Evolutionary conservation across 768 basidiomycete species (phyloP).

Genomic region (Kwoniella dendrophila): DNA sequence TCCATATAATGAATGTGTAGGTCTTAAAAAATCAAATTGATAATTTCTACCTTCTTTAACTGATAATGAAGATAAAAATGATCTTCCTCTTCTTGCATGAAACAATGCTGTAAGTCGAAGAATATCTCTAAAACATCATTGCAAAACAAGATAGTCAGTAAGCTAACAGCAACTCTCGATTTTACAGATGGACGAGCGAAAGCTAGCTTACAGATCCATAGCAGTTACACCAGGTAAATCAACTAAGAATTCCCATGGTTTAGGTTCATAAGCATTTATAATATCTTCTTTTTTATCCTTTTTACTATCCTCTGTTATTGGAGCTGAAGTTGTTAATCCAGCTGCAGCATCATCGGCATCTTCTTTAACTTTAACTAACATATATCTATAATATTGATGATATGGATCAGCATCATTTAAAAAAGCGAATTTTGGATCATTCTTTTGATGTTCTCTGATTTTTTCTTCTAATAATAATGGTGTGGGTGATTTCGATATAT

Average conservation of each 20-base stretch:
- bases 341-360: conserved; percentile 50
- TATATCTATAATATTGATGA: conserved; percentile 95
- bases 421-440: conserved; percentile 98
- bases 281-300: conserved; percentile 57
- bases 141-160: conserved; percentile 14
- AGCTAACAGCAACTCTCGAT: conserved; percentile 9
- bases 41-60: conserved; percentile 89
- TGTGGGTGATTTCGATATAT: conserved; percentile 90
- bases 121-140: conserved; percentile 76
- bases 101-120: conserved; percentile 96
- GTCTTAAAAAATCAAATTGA: conserved; percentile 96
- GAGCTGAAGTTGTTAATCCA: conserved; percentile 26
- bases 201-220: conserved; percentile 78
- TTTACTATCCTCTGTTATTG: conserved; percentile 33
- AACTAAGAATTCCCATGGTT: conserved; percentile 76
- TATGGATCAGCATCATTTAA: conserved; percentile 95
- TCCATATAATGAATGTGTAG: conserved; percentile 91
- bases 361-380: conserved; percentile 75
- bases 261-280: conserved; percentile 65
- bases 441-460: conserved; percentile 92
- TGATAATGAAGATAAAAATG: conserved; percentile 81
- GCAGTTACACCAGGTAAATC: conserved; percentile 83
- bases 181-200: conserved; percentile 1
- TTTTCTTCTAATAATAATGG: conserved; percentile 93
- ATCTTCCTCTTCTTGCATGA: conserved; percentile 84